Evolutionary conservation across 2,329 filamentous ascomycete genomes (phyloP).

Genomic region (Scedosporium minutisporum): DNA sequence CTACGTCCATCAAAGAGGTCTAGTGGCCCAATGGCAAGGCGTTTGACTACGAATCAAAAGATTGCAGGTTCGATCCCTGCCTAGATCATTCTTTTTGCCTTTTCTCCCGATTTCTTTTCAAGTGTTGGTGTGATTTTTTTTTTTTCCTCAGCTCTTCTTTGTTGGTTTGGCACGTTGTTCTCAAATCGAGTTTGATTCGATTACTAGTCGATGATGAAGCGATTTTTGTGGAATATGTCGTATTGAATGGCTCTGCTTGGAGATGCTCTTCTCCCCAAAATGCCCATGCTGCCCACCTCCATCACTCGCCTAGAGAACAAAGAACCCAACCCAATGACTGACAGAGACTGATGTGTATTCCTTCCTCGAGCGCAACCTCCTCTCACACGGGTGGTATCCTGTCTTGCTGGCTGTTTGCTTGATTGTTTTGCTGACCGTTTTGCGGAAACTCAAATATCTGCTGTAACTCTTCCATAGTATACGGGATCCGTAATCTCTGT

Average conservation of each 20-base stretch:
- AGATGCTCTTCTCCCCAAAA: neutral
- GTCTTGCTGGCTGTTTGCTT: neutral
- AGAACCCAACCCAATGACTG: neutral
- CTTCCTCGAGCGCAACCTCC: neutral
- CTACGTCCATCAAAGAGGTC: neutral
- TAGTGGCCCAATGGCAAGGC: conserved; percentile 1
- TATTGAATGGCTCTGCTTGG: neutral
- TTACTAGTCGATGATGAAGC: too few species aligned
- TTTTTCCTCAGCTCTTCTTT: too few species aligned
- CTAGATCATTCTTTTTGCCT: neutral
- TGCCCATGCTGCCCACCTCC: neutral
- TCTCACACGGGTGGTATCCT: neutral
- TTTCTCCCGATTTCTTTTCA: too few species aligned
- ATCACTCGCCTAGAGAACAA: neutral
- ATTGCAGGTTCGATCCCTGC: conserved; percentile 1
- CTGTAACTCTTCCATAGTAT: neutral
- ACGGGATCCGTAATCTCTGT: neutral
- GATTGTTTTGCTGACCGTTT: neutral
- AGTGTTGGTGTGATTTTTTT: too few species aligned
- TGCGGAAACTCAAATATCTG: neutral
- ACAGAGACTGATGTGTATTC: neutral
- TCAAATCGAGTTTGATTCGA: too few species aligned
- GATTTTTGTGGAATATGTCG: neutral
- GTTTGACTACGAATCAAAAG: too few species aligned
- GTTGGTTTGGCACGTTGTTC: too few species aligned